Evolutionary conservation across 805 yeast genomes (phyloP).

Genomic region (Spathaspora girioi): DNA sequence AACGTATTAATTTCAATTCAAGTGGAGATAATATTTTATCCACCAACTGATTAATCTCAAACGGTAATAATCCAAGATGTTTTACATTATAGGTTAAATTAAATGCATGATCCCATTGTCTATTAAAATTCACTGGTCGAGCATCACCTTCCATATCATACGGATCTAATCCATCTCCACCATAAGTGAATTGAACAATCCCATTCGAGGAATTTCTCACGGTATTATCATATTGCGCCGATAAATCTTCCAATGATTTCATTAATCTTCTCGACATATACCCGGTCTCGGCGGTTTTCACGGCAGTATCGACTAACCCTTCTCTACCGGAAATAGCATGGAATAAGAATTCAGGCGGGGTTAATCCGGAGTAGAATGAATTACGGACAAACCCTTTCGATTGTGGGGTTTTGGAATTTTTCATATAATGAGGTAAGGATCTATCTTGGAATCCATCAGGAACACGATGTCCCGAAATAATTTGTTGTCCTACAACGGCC

Average conservation of each 20-base stretch:
- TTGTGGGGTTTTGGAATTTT: slow-evolving; percentile 94
- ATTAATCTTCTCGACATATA: slow-evolving; percentile 96
- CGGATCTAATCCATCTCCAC: slow-evolving; percentile 98
- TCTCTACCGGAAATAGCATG: slow-evolving; percentile 99
- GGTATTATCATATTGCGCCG: slow-evolving; percentile 88
- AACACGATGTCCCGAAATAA: slow-evolving; percentile 97
- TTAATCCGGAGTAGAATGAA: slow-evolving; percentile 88
- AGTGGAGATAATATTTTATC: slow-evolving; percentile 58
- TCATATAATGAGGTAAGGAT: slow-evolving; percentile 93
- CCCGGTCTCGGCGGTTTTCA: slow-evolving; percentile 98
- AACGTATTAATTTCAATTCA: slow-evolving; percentile 56
- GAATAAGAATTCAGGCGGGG: slow-evolving; percentile 96
- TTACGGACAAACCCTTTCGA: slow-evolving; percentile 97
- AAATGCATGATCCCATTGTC: slow-evolving; percentile 92
- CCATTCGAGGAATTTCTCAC: slow-evolving; percentile 95
- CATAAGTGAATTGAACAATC: slow-evolving; percentile 95
- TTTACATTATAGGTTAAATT: slow-evolving; percentile 61
- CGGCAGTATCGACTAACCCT: slow-evolving; percentile 99
- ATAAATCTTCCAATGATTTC: slow-evolving; percentile 96
- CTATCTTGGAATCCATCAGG: slow-evolving; percentile 99
- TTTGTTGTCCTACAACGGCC: slow-evolving; percentile 99
- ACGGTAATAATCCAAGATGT: slow-evolving; percentile 64
- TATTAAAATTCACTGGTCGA: slow-evolving; percentile 84
- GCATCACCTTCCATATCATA: slow-evolving; percentile 99
- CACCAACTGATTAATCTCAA: slow-evolving; percentile 54